Evolutionary conservation across 257 asterid species (phyloP), one percentile per base, ranked within the genome.

Genomic region (Plectranthus barbatus): DNA sequence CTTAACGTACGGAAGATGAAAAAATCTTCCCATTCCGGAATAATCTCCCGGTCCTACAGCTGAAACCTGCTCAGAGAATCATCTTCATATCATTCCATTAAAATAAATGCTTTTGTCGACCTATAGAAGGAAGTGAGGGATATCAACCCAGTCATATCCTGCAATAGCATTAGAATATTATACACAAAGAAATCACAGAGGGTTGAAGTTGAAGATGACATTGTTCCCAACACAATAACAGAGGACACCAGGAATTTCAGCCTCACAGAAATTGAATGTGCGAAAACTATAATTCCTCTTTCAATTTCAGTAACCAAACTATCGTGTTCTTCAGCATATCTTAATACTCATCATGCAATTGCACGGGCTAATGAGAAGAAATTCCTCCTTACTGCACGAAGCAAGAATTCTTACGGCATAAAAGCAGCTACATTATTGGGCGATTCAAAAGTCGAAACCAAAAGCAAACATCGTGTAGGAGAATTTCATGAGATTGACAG

Each of bases 11-110:
- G 79, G 57, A 57, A 64, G 67, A 45, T 69, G 79, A 42, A 74
- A 68, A 69, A 76, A 70, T 70, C 86, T 74, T 52, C 77, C 74
- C 82, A 79, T 72, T 50, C 70, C 76, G 53, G 56, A 46, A 41
- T 12, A 20, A 31, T 36, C 57, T 45, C 68, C 33, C 33, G 44
- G 59, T 72, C 4, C 5, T 2, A 12, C 46, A 62, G 42, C 47
- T 54, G 54, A 62, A 70, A 67, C 45, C 9, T 50, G 41, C 72
- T 71, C 58, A 61, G 39, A 14, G 46, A 52, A 42, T 51, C 78
- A 79, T 65, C 71, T 41, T 71, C 52, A 15, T 11, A 41, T 64
- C 60, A 72, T 59, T 57, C 55, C 56, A 31, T 40, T n/a, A 67
- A 31, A 2, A 10, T 10, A 7, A 57, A 34, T 33, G 41, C n/a